Base-by-base conservation (phyloP, 2,329 filamentous ascomycete species). In the Ceratocystis eucalypticola region DNA sequence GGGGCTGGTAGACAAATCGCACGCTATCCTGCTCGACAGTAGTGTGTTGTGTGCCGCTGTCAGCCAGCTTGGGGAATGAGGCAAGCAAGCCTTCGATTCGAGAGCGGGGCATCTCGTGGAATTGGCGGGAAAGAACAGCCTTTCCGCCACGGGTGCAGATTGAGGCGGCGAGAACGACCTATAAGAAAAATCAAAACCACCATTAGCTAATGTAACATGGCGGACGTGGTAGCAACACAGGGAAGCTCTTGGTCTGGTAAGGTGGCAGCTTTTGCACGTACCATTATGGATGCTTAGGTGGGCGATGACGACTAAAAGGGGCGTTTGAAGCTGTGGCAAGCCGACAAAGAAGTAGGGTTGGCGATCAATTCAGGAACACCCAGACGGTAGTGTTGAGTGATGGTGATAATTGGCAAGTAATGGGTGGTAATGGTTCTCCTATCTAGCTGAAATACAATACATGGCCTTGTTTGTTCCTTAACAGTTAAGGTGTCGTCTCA, bases 1-100 rank as follows among this genome's bases (percentile, higher is more conserved):
- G 84, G 68, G 94, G 95, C 77, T 99, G 94, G 81, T 99, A 99
- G 68, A 99, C 94, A 75, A 96, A 99, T 79, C 94, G 93, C 74
- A 99, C 94, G 80, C 96, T 97, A 80, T 99, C 95, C 78, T 97
- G 92, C 78, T 99, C 94, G 73, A 97, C 92, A 5, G 90, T 99
- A 33, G 94, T 99, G 77, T 99, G 94, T 78, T 99, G 94, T 64
- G 91, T 96, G 69, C 92, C 89, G 69, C 89, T 91, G 77, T 96
- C 92, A 73, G 94, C 92, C 67, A 97, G 88, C 80, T 99, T 99
- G 66, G 94, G 95, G 75, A 99, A 96, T 8, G 93, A 96, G 70
- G 95, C 94, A 67, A 99, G 88, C 67, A 99, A 86, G 66, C 89
- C 94, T 81, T 99, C 95, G 74, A 99, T 92, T 75, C 95, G 86